Evolutionary conservation across 148 eudicot species (phyloP), one percentile per base, ranked within the genome.

Genomic region (Beta vulgaris): DNA sequence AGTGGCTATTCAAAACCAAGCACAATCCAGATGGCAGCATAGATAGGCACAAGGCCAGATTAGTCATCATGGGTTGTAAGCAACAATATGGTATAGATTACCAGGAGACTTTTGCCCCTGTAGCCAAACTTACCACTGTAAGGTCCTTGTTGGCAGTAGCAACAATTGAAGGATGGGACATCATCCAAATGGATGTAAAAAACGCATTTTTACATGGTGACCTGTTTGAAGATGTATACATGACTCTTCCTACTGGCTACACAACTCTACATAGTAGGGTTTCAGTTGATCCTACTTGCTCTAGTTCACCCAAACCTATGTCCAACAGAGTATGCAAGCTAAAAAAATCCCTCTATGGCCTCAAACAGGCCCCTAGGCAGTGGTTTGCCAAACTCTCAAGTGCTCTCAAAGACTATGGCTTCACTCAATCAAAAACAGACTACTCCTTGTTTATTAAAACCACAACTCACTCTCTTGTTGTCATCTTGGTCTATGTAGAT

Each of bases 301-400:
- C n/a, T n/a, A n/a, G n/a, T 4, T 48, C 3, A 8, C 53, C 14
- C 1, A 48, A 18, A 1, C 3, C 0, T 2, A 57, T 0, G 2
- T 26, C 14, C 3, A 7, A 8, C 3, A 0, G 8, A 2, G 57
- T 31, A 0, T 48, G 39, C 39, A 71, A 46, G 12, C 9, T 71
- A 0, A 9, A 19, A 0, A 77, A 77, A 32, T 69, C 69, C 0
- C 1, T 77, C 0, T 77, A 70, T 70, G 80, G 61, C 0, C 60
- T 70, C 0, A 44, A 77, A 26, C 61, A 77, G 31, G 69, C 61
- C 2, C 35, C 74, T 2, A 42, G 74, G 28, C 58, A 43, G 2
- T 77, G 79, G 46, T 77, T 69, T 60, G 43, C 74, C 0, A 77
- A 69, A 18, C 26, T 77, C 0, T 39, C 69, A 0, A 6, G 2